These are phyloP conservation scores for Ophiorrhiza pumila DNA, from an alignment of 257 asterid genomes.

Conservation along the genomic window DNA sequence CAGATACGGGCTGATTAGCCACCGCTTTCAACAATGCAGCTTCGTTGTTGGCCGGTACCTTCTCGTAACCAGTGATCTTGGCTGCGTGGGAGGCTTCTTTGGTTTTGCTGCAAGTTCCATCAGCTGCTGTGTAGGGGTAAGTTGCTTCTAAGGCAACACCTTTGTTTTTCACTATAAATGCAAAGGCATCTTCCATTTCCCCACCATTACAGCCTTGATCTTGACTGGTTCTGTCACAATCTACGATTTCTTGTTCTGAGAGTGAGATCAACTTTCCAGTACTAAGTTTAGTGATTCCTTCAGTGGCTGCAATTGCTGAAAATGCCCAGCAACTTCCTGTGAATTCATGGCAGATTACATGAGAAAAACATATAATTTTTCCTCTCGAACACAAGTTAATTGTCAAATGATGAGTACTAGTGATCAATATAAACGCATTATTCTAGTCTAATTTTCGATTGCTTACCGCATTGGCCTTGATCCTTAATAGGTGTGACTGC, in stretches of 20 bases:
- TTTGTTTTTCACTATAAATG: constrained; percentile 24
- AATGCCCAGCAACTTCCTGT: constrained; percentile 33
- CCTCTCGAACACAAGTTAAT: too few relatives aligned
- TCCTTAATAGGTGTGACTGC: constrained; percentile 27
- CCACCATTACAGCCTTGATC: constrained; percentile 28
- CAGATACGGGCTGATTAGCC: constrained; percentile 21
- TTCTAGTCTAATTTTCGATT: too few relatives aligned
- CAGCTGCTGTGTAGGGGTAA: constrained; percentile 30
- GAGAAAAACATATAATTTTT: background rate
- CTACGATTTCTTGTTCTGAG: constrained; percentile 30
- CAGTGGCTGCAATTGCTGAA: constrained; percentile 30
- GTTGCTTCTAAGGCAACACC: constrained; percentile 22
- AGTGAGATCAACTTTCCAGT: constrained; percentile 25
- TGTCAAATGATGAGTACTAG: too few relatives aligned
- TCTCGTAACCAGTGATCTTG: constrained; percentile 15
- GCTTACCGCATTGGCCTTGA: constrained; percentile 31
- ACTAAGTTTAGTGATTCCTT: constrained; percentile 23
- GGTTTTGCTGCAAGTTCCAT: constrained; percentile 22
- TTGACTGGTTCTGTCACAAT: constrained; percentile 27
- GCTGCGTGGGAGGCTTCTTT: constrained; percentile 23
- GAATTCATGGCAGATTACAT: background rate
- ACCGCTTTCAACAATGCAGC: constrained; percentile 20
- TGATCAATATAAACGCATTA: too few relatives aligned
- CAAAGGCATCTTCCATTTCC: constrained; percentile 21
- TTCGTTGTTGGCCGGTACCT: constrained; percentile 19